Evolutionary conservation across 83 land plant species (phyloP), one percentile per base, ranked within the genome.

Genomic region (Thuja plicata): DNA sequence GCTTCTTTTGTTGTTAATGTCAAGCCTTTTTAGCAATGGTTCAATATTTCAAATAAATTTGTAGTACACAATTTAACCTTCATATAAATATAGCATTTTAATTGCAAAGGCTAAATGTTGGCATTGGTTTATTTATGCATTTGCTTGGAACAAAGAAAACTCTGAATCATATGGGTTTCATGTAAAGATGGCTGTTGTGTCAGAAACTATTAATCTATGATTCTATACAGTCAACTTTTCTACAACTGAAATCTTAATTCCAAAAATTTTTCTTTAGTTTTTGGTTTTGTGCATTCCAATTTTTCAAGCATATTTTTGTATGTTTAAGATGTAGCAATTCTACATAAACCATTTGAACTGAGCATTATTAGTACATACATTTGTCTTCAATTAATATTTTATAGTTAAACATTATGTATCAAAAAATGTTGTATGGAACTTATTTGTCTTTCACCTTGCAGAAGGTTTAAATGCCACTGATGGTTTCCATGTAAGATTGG

Each of bases 401-500:
- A 16, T 15, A 19, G 19, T 57, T 3, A 4, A 57, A 17, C 19
- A 19, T 57, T 57, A 16, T 57, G 4, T 5, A 15, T 15, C 17
- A 57, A 17, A 57, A 19, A 57, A 57, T 19, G 66, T 1, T 57
- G 0, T 57, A 57, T 19, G 66, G 66, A 57, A 60, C 70, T 8
- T 21, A 24, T 24, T 60, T 16, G 17, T 3, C 6, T n/a, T 73
- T 32, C 15, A 8, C 77, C 3, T 32, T 73, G 77, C 77, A 73
- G 37, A 73, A 73, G 37, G 77, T 73, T 30, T 73, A 32, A 30
- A 73, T 73, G 77, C 37, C 37, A 73, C 32, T 73, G 34, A 73
- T 73, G 77, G 77, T 10, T 34, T 73, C 77, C 77, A 73, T 73
- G 77, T 73, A n/a, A n/a, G n/a, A 73, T 73, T 73, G 37, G 77